A percentile compares a stretch with the other conserved stretches of the same genome.
Conservation (phyloP, 441 rosid genomes). For the Mallotus repandus region DNA sequence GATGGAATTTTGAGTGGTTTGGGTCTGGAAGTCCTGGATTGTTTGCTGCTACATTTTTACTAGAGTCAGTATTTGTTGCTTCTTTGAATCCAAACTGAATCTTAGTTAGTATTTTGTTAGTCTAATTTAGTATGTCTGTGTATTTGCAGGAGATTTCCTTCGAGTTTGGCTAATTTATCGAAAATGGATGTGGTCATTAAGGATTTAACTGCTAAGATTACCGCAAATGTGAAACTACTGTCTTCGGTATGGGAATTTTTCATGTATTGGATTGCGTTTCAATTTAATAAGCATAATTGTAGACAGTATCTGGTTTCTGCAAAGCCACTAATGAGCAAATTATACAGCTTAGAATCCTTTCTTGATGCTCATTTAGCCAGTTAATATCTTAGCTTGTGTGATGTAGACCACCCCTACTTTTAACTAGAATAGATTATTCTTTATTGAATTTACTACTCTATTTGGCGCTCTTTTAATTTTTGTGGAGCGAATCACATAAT, state of each 20-base stretch:
- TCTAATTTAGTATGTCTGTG: constrained; percentile 7
- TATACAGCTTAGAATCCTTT: background rate
- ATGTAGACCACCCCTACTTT: background rate
- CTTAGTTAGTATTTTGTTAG: background rate
- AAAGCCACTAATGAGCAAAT: background rate
- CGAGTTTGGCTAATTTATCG: constrained; percentile 65
- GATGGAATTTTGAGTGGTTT: constrained; percentile 94
- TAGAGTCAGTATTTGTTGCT: constrained; percentile 46
- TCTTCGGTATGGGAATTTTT: constrained; percentile 48
- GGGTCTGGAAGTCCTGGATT: constrained; percentile 73
- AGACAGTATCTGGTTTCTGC: background rate
- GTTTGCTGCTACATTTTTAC: constrained; percentile 61
- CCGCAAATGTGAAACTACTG: constrained; percentile 59
- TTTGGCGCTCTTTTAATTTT: background rate
- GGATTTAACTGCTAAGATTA: constrained; percentile 57
- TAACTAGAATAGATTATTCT: background rate
- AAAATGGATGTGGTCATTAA: constrained; percentile 69
- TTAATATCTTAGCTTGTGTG: background rate
- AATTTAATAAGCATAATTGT: background rate
- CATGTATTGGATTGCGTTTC: background rate
- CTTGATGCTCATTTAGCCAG: background rate
- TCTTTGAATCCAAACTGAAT: background rate
- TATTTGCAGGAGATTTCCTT: constrained; percentile 68
- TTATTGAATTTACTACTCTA: background rate
- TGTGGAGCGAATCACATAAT: background rate